Percentiles rank a stretch among this genome's conserved stretches.
These are phyloP conservation scores for Venturia pyrina DNA, from an alignment of 2,329 filamentous ascomycete genomes.

Conservation along the genomic window DNA sequence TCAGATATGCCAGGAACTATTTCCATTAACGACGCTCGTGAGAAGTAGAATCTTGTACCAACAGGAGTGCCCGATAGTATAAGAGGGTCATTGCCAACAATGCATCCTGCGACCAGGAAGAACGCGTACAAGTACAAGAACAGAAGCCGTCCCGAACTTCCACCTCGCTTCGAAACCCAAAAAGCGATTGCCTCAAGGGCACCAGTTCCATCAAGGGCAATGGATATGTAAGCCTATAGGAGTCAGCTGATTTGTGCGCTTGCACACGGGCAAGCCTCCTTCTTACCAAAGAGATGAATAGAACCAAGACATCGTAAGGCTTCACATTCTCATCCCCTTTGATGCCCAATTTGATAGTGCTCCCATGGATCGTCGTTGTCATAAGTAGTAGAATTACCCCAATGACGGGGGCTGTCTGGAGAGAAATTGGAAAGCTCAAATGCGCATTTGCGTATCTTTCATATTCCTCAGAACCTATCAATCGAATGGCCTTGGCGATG, in stretches of 20 bases:
- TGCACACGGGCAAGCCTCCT: neutral
- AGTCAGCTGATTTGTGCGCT: neutral
- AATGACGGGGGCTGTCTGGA: neutral
- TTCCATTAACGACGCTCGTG: neutral
- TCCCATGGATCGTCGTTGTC: conserved; percentile 1
- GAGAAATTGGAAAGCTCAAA: neutral
- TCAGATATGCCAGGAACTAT: neutral
- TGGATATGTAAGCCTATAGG: neutral
- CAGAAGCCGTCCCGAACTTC: neutral
- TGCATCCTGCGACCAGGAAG: neutral
- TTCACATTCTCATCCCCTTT: conserved; percentile 4
- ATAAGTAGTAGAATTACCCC: neutral
- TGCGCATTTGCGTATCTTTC: neutral
- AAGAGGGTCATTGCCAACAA: conserved; percentile 1
- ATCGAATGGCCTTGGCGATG: neutral
- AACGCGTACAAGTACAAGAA: conserved; percentile 1
- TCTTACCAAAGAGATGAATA: conserved; percentile 3
- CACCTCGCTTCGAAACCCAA: neutral
- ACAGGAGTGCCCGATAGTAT: conserved; percentile 1
- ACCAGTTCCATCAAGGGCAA: neutral
- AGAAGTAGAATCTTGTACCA: neutral
- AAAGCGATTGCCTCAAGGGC: neutral
- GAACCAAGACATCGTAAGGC: conserved; percentile 2
- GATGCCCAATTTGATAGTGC: conserved; percentile 1
- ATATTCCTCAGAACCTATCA: neutral